These are phyloP conservation scores for Cerrena zonata DNA, from an alignment of 1,284 basidiomycete species.

Conservation along the genomic window DNA sequence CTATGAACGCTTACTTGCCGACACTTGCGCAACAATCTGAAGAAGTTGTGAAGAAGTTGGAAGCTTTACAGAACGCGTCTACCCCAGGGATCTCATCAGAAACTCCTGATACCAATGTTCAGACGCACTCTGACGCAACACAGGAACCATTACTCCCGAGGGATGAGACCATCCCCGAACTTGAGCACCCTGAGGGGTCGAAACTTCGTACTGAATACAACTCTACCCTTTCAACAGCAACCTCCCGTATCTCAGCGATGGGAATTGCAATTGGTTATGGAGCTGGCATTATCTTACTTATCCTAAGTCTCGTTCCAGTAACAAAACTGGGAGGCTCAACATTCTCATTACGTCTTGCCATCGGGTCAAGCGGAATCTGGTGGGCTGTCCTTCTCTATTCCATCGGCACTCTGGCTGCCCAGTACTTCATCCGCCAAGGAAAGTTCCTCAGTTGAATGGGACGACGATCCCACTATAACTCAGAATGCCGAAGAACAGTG, in stretches of 20 bases:
- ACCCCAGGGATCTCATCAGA: neutral
- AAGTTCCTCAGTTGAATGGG: conserved; percentile 8
- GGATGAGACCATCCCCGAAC: neutral
- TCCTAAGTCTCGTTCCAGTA: conserved; percentile 71
- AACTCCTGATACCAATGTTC: neutral
- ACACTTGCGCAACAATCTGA: conserved; percentile 62
- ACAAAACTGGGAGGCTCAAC: conserved; percentile 63
- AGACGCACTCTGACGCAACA: neutral
- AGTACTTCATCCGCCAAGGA: conserved; percentile 22
- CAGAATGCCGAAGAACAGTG: conserved; percentile 29
- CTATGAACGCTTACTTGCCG: conserved; percentile 86
- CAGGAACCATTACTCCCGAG: conserved; percentile 1
- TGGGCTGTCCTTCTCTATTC: conserved; percentile 78
- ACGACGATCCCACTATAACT: conserved; percentile 12
- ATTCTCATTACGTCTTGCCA: conserved; percentile 67
- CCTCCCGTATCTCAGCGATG: conserved; percentile 72
- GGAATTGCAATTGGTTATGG: conserved; percentile 82
- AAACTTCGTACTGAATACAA: conserved; percentile 20
- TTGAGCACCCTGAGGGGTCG: conserved; percentile 15
- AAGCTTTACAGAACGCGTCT: conserved; percentile 25
- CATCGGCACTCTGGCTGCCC: conserved; percentile 70
- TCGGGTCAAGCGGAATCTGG: conserved; percentile 77
- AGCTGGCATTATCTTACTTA: conserved; percentile 66
- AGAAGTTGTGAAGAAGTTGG: conserved; percentile 46
- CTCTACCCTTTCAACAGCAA: conserved; percentile 58